Conservation (phyloP, 805 yeast genomes). For the Tetrapisispora phaffii region DNA sequence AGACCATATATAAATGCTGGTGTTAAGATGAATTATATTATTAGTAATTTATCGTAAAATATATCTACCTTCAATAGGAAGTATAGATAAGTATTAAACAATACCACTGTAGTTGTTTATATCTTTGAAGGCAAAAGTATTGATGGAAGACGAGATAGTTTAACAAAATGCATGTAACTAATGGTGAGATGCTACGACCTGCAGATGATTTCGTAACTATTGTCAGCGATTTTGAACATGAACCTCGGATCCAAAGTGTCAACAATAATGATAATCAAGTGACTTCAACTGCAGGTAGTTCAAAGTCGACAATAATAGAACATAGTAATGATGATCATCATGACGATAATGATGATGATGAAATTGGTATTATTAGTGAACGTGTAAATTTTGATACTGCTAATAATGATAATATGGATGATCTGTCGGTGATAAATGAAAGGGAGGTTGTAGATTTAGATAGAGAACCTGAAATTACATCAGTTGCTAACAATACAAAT, state of each 20-base stretch:
- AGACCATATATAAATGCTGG: too few species aligned
- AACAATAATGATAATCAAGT: too few species aligned
- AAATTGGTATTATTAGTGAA: conserved; percentile 9
- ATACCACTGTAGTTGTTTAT: too few species aligned
- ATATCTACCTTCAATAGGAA: too few species aligned
- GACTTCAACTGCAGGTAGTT: background rate
- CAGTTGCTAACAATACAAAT: conserved; percentile 7
- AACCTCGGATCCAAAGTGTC: background rate
- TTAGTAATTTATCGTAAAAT: too few species aligned
- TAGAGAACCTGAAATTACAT: conserved; percentile 8
- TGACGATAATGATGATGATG: background rate
- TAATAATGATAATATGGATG: conserved; percentile 13
- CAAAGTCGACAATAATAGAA: background rate
- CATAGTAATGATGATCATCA: background rate
- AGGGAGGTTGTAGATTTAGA: conserved; percentile 21
- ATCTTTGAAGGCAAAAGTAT: background rate
- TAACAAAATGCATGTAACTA: background rate
- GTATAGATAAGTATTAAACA: background rate
- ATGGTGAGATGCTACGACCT: background rate
- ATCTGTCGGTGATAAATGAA: conserved; percentile 5
- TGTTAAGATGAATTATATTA: too few species aligned
- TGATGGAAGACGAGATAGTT: background rate
- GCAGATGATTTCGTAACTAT: background rate
- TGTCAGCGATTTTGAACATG: background rate
- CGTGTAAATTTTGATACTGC: background rate